Conservation (phyloP, 225 moss, liverwort and hornwort genomes). For the Sphagnum tenellum region DNA sequence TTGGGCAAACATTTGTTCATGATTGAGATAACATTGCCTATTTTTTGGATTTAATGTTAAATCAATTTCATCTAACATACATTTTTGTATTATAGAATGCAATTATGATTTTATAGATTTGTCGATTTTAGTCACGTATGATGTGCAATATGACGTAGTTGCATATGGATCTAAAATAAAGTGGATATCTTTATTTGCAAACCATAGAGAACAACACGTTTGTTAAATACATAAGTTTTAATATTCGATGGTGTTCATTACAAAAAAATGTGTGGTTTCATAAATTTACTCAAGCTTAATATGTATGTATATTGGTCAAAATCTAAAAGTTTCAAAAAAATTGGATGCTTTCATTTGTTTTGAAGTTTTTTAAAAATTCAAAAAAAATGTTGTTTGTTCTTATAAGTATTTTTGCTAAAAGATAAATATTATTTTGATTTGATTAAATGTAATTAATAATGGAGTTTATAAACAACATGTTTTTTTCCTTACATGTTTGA, state of each 20-base stretch:
- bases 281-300: not conserved
- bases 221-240: not conserved
- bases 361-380: not conserved
- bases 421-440: not conserved
- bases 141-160: not conserved
- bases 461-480: not conserved
- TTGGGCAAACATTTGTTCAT: no score
- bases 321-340: not conserved
- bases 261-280: no score
- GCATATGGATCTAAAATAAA: not conserved
- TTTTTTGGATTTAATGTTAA: no score
- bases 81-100: not conserved
- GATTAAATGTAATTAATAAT: not conserved
- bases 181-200: not conserved
- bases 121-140: not conserved
- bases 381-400: not conserved
- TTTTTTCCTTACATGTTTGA: not conserved
- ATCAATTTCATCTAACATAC: not conserved
- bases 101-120: not conserved
- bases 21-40: no score
- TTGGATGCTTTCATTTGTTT: not conserved
- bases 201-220: not conserved
- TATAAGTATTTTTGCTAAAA: not conserved
- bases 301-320: not conserved
- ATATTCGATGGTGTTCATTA: no score